Evolutionary conservation across 257 asterid genomes (phyloP).

Genomic region (Dorcoceras hygrometricum): DNA sequence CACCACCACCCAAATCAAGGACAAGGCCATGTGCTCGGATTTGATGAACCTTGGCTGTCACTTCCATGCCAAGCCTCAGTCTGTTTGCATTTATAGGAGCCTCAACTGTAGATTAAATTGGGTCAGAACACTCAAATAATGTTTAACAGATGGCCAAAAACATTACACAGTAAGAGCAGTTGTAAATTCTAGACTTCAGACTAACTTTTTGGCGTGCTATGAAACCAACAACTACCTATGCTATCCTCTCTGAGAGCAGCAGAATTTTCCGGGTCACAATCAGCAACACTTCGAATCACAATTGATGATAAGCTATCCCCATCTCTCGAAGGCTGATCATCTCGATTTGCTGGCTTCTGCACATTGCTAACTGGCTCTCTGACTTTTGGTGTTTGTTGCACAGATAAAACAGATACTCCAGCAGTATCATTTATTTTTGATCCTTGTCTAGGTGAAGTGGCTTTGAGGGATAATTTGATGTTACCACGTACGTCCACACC

Average conservation of each 20-base stretch:
- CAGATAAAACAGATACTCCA: constrained; percentile 28
- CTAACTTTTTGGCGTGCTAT: not conserved
- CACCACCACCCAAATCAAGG: constrained; percentile 77
- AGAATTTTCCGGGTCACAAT: constrained; percentile 68
- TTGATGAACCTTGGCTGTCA: constrained; percentile 79
- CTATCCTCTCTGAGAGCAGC: constrained; percentile 29
- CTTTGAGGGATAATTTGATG: constrained; percentile 81
- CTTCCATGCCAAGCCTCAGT: constrained; percentile 68
- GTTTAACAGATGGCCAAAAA: not conserved
- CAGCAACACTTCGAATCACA: constrained; percentile 81
- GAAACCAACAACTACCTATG: constrained; percentile 31
- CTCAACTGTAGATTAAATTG: constrained; percentile 29
- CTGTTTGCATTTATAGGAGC: constrained; percentile 47
- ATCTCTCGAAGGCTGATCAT: constrained; percentile 25
- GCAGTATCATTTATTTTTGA: constrained; percentile 32
- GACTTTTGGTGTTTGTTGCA: constrained; percentile 35
- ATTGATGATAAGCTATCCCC: constrained; percentile 41
- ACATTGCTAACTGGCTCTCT: constrained; percentile 35
- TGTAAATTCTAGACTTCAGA: not conserved
- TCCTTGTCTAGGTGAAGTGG: constrained; percentile 45
- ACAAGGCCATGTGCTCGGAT: constrained; percentile 84
- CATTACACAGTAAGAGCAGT: not conserved
- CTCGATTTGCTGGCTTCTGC: constrained; percentile 39
- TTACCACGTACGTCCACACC: constrained; percentile 90
- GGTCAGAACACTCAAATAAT: constrained; percentile 15